Conservation (phyloP, 768 basidiomycete genomes). For the Pisolithus albus region DNA sequence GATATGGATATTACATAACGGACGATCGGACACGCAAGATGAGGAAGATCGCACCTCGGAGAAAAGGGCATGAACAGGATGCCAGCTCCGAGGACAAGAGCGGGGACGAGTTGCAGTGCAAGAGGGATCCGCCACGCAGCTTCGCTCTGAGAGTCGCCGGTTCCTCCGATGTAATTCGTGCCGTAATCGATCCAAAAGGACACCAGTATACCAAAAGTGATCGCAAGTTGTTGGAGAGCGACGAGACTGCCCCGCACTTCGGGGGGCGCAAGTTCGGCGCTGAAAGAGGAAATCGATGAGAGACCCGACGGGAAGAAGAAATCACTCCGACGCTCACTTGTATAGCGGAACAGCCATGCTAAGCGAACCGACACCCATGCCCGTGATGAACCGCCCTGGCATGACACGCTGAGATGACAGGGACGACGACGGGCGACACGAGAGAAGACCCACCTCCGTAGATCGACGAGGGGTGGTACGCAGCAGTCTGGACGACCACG, state of each 20-base stretch:
- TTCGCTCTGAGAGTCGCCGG: slow-evolving; percentile 46
- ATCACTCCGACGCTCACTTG: slow-evolving; percentile 33
- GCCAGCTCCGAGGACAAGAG: slow-evolving; percentile 60
- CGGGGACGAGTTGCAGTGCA: slow-evolving; percentile 68
- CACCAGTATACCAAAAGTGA: slow-evolving; percentile 74
- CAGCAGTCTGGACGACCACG: slow-evolving; percentile 66
- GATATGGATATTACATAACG: neutral
- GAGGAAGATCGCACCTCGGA: slow-evolving; percentile 43
- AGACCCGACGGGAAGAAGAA: neutral
- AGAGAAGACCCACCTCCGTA: slow-evolving; percentile 43
- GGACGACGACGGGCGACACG: neutral
- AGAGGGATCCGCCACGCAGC: slow-evolving; percentile 75
- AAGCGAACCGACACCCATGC: slow-evolving; percentile 74
- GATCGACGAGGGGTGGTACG: slow-evolving; percentile 51
- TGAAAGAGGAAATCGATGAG: neutral
- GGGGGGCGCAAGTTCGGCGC: slow-evolving; percentile 61
- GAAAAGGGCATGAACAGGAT: slow-evolving; percentile 77
- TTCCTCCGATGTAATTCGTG: slow-evolving; percentile 69
- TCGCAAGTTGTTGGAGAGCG: slow-evolving; percentile 75
- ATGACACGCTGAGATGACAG: neutral
- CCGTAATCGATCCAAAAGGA: slow-evolving; percentile 43
- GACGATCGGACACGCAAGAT: neutral
- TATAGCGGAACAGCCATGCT: slow-evolving; percentile 82
- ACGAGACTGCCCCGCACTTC: slow-evolving; percentile 79
- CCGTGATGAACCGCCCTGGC: slow-evolving; percentile 63